A percentile compares a stretch with the other conserved stretches of the same genome.
These are phyloP conservation scores for Apiotrichum mycotoxinovorans DNA, from an alignment of 1,284 basidiomycete genomes.

Conservation along the genomic window DNA sequence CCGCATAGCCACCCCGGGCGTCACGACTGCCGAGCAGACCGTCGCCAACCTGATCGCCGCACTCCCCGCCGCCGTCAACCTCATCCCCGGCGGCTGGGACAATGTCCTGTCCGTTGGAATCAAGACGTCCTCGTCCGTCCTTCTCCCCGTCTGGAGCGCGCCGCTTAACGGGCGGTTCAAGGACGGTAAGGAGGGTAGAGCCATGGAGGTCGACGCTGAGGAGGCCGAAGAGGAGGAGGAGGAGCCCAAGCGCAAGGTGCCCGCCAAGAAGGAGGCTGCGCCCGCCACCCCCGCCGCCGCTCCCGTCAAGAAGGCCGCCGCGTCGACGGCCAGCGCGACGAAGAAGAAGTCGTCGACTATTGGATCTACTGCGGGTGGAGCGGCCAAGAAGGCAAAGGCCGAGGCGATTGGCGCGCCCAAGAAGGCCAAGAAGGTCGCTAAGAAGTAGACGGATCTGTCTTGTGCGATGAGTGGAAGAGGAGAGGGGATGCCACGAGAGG, in stretches of 20 bases:
- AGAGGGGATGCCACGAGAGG: neutral
- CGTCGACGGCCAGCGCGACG: constrained; percentile 1
- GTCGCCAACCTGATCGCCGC: constrained; percentile 74
- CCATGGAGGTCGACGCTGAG: constrained; percentile 20
- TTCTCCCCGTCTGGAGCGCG: constrained; percentile 83
- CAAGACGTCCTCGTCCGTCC: constrained; percentile 82
- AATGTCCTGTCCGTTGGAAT: constrained; percentile 87
- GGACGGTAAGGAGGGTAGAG: constrained; percentile 18
- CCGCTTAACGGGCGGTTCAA: constrained; percentile 54
- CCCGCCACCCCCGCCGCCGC: neutral
- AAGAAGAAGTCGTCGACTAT: constrained; percentile 33
- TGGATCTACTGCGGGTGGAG: constrained; percentile 23
- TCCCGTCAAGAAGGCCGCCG: constrained; percentile 3
- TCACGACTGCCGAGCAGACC: constrained; percentile 66
- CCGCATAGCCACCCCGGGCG: constrained; percentile 69
- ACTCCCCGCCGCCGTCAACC: constrained; percentile 68
- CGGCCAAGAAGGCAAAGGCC: constrained; percentile 21
- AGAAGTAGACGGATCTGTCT: constrained; percentile 3
- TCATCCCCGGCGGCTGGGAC: constrained; percentile 79
- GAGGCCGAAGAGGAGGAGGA: constrained; percentile 17
- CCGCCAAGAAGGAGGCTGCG: constrained; percentile 1
- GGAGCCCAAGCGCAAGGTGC: neutral
- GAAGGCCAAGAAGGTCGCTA: constrained; percentile 9
- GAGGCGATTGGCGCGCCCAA: constrained; percentile 16
- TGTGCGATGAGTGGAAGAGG: neutral